Percentiles rank a stretch among this genome's conserved stretches.
Evolutionary conservation across 2,329 filamentous ascomycete species (phyloP).

Genomic region (Cladophialophora exuberans): DNA sequence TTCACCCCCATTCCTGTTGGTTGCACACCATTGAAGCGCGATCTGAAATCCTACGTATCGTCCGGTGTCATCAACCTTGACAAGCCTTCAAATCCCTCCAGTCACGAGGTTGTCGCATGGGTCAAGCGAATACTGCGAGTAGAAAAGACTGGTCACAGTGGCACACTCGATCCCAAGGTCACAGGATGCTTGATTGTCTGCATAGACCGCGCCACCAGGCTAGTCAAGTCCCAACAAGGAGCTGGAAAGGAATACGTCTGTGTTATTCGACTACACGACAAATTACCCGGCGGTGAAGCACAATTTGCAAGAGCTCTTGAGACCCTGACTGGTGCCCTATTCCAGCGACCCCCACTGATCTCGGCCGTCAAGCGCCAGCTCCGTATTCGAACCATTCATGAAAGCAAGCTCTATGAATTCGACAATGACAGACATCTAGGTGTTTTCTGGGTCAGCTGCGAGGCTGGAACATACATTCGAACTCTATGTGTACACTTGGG

Average conservation of each 20-base stretch:
- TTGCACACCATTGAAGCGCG: conserved; percentile 86
- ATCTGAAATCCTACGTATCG: conserved; percentile 95
- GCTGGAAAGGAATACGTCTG: conserved; percentile 99
- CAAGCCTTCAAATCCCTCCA: conserved; percentile 96
- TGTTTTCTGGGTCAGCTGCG: conserved; percentile 99
- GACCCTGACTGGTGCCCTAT: conserved; percentile 92
- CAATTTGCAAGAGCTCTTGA: conserved; percentile 93
- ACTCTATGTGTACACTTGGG: conserved; percentile 95
- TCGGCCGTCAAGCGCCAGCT: conserved; percentile 98
- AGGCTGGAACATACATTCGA: conserved; percentile 98
- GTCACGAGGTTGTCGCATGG: conserved; percentile 99
- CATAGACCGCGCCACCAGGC: conserved; percentile 92
- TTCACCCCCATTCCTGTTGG: conserved; percentile 96
- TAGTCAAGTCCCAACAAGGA: conserved; percentile 98
- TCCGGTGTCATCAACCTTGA: conserved; percentile 98
- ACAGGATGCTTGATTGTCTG: conserved; percentile 94
- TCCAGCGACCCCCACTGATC: conserved; percentile 95
- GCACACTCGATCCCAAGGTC: conserved; percentile 97
- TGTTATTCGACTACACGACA: conserved; percentile 93
- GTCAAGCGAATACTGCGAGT: conserved; percentile 94
- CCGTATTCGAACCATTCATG: conserved; percentile 96
- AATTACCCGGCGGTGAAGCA: conserved; percentile 87
- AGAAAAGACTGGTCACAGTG: conserved; percentile 97
- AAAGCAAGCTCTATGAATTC: conserved; percentile 95
- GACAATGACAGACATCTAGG: conserved; percentile 97